Evolutionary conservation across 352 stramenopile species (phyloP).

Genomic region (Phytopythium sindhum): DNA sequence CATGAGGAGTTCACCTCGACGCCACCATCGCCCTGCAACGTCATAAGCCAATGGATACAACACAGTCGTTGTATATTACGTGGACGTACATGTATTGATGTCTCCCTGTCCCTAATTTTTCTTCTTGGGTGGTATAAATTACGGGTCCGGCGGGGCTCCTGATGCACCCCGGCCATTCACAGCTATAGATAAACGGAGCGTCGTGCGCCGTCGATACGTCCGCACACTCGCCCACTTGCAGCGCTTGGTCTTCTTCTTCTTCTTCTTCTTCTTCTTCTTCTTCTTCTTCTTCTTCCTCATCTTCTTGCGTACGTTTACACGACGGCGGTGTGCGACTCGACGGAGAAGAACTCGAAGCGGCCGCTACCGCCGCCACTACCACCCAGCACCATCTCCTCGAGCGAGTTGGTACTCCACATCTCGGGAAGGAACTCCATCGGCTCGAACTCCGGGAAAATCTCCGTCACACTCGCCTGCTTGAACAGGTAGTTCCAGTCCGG

Average conservation of each 20-base stretch:
- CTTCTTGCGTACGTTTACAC: slow-evolving; percentile 3
- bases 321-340: slow-evolving; percentile 7
- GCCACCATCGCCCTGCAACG: no score
- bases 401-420: slow-evolving; percentile 54
- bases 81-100: background rate
- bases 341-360: slow-evolving; percentile 36
- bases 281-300: background rate
- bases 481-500: slow-evolving; percentile 16
- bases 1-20: no score
- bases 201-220: background rate
- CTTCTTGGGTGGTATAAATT: slow-evolving; percentile 1
- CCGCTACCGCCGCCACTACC: slow-evolving; percentile 14
- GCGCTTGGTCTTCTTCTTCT: background rate
- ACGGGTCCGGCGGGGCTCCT: background rate
- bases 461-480: slow-evolving; percentile 26
- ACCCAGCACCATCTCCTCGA: slow-evolving; percentile 28
- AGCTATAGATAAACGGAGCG: background rate
- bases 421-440: slow-evolving; percentile 27
- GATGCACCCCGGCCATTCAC: background rate
- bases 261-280: background rate
- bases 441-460: slow-evolving; percentile 51
- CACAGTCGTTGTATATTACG: no score
- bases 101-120: slow-evolving; percentile 4
- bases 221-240: background rate
- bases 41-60: no score